These are phyloP conservation scores for Rhizopogon sp. DNA, from an alignment of 768 basidiomycete genomes.

Conservation along the genomic window DNA sequence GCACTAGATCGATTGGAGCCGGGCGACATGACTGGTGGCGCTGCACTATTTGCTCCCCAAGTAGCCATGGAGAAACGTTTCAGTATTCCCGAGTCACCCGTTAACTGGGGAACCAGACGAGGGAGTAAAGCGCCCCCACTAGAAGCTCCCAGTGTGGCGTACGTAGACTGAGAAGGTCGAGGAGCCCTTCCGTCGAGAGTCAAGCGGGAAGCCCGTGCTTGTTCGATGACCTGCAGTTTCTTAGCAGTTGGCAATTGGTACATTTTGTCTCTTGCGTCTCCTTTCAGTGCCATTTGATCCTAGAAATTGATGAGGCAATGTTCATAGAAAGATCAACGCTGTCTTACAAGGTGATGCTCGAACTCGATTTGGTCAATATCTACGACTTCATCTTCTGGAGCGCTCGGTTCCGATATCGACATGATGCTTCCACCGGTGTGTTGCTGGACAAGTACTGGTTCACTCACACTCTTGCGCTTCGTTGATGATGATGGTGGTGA, in stretches of 20 bases:
- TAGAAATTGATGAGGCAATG: constrained; percentile 24
- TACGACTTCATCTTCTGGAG: constrained; percentile 14
- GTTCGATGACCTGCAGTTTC: constrained; percentile 62
- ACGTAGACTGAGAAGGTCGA: constrained; percentile 27
- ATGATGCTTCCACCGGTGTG: constrained; percentile 29
- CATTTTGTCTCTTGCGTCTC: constrained; percentile 61
- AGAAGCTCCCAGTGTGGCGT: constrained; percentile 56
- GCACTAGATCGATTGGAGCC: constrained; percentile 32
- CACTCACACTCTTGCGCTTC: constrained; percentile 64
- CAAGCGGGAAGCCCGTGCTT: constrained; percentile 41
- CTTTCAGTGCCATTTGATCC: constrained; percentile 73
- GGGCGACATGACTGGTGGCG: constrained; percentile 30
- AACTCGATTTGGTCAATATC: constrained; percentile 46
- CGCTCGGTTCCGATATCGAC: constrained; percentile 10
- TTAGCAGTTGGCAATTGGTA: constrained; percentile 53
- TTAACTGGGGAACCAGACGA: constrained; percentile 66
- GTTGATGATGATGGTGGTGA: constrained; percentile 30
- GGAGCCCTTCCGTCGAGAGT: constrained; percentile 26
- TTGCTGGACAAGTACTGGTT: constrained; percentile 56
- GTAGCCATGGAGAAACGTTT: constrained; percentile 61
- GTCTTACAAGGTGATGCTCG: constrained; percentile 64
- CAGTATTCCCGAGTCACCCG: constrained; percentile 66
- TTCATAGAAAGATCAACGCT: not conserved
- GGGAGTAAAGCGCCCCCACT: constrained; percentile 55
- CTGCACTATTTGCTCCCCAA: constrained; percentile 43